These are phyloP conservation scores for Macaranga tanarius DNA, from an alignment of 441 rosid species.

Conservation along the genomic window DNA sequence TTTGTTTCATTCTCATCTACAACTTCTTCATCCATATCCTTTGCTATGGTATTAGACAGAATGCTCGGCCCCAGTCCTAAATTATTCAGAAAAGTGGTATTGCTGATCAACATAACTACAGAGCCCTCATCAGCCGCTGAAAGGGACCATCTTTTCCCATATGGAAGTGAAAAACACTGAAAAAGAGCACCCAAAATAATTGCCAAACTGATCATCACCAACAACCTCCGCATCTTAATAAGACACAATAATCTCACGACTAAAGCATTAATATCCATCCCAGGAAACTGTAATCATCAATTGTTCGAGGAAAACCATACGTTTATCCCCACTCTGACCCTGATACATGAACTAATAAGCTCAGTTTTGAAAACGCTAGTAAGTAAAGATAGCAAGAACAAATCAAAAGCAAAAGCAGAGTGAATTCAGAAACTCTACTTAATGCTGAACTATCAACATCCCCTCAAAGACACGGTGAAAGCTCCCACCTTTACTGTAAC, in stretches of 20 bases:
- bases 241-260: conserved; percentile 32
- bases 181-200: conserved; percentile 39
- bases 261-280: conserved; percentile 37
- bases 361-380: neutral
- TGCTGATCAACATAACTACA: conserved; percentile 14
- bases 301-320: neutral
- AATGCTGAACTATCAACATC: neutral
- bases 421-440: neutral
- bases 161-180: conserved; percentile 47
- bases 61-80: conserved; percentile 16
- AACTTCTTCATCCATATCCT: conserved; percentile 29
- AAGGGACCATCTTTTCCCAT: conserved; percentile 26
- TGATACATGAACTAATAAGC: neutral
- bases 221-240: conserved; percentile 45
- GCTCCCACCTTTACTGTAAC: too few relatives aligned
- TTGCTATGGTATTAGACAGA: conserved; percentile 21
- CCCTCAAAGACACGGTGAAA: too few relatives aligned
- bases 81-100: conserved; percentile 28
- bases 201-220: conserved; percentile 37
- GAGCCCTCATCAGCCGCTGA: conserved; percentile 32
- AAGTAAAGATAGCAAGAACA: neutral
- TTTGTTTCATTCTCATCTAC: conserved; percentile 18
- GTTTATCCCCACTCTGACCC: neutral
- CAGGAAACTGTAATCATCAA: conserved; percentile 7
- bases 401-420: neutral